Evolutionary conservation across 1,284 basidiomycete genomes (phyloP), one percentile per base, ranked within the genome.

Genomic region (Cutaneotrichosporon sp.): DNA sequence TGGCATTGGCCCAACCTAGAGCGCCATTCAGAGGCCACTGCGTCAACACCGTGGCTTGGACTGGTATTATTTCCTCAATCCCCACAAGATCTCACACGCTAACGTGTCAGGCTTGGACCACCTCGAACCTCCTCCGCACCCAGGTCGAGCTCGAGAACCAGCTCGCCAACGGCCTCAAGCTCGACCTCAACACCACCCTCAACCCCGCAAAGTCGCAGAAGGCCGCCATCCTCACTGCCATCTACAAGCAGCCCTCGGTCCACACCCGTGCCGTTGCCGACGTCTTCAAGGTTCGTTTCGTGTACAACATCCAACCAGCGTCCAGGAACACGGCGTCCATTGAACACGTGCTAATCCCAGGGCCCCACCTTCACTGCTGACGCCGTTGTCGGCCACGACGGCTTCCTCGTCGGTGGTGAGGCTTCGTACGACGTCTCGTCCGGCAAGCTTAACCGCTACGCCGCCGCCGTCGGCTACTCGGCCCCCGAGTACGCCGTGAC

Each of bases 361-460:
- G 96, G 96, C 69, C 96, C 96, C 59, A 95, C 92, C 65, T 90
- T 98, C 85, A 97, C 95, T 70, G 91, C 94, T 65, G 96, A 99
- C 83, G 87, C 91, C 69, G 94, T 98, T 75, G 81, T 98, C 73
- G 95, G 95, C 74, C 94, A 93, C 75, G 94, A 98, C 78, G 97
- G 97, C 70, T 95, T 98, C 90, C 89, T 98, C 65, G 84, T 95
- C 72, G 96, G 97, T 86, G 92, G 88, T 72, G 97, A 99, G 86
- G 89, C 92, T 40, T 88, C 91, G 68, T 98, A 98, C 87, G 97
- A 98, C 81, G 92, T 97, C 79, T 91, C 89, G 67, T 90, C 92
- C 75, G 96, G 93, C 80, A 90, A 88, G 80, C 85, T 99, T 80
- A 90, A 90, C 76, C 90, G 90, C 76, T 99, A 97, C 84, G 90